Conservation (phyloP, 2,329 filamentous ascomycete species). For the Beauveria varroae region DNA sequence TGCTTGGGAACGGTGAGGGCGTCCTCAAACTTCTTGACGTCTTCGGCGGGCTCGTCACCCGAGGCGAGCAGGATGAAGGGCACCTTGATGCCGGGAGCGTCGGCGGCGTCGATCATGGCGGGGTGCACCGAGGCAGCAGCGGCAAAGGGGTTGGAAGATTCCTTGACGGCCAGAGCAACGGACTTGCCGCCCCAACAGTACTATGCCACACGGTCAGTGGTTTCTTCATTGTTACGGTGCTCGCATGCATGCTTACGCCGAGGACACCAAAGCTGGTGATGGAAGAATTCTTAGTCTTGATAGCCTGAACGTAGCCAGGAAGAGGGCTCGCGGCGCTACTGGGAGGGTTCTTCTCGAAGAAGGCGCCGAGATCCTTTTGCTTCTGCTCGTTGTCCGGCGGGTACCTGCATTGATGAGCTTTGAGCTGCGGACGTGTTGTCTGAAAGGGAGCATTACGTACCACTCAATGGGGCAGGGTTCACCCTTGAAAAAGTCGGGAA, state of each 20-base stretch:
- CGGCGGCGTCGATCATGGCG: constrained; percentile 55
- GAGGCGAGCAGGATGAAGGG: constrained; percentile 59
- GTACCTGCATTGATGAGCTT: constrained; percentile 33
- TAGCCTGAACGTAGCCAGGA: constrained; percentile 47
- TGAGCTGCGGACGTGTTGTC: not conserved
- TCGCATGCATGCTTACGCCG: constrained; percentile 39
- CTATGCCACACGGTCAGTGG: constrained; percentile 20
- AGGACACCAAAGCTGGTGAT: constrained; percentile 54
- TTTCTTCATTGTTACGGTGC: not conserved
- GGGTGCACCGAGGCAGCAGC: constrained; percentile 47
- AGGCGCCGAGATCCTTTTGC: constrained; percentile 47
- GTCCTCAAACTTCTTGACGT: constrained; percentile 49
- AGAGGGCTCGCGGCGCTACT: constrained; percentile 40
- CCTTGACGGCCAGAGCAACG: constrained; percentile 42
- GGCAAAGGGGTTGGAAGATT: constrained; percentile 47
- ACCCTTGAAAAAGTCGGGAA: constrained; percentile 87
- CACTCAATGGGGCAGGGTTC: constrained; percentile 51
- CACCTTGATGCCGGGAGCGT: constrained; percentile 52
- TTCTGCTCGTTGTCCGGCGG: constrained; percentile 60
- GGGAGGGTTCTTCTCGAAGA: constrained; percentile 47
- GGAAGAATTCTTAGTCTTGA: constrained; percentile 42
- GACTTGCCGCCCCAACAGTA: constrained; percentile 70
- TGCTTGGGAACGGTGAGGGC: constrained; percentile 47
- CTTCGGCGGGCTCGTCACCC: constrained; percentile 51
- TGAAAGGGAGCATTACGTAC: constrained; percentile 20